These are phyloP conservation scores for Ceriops tagal DNA, from an alignment of 345 rosid species.

Conservation along the genomic window DNA sequence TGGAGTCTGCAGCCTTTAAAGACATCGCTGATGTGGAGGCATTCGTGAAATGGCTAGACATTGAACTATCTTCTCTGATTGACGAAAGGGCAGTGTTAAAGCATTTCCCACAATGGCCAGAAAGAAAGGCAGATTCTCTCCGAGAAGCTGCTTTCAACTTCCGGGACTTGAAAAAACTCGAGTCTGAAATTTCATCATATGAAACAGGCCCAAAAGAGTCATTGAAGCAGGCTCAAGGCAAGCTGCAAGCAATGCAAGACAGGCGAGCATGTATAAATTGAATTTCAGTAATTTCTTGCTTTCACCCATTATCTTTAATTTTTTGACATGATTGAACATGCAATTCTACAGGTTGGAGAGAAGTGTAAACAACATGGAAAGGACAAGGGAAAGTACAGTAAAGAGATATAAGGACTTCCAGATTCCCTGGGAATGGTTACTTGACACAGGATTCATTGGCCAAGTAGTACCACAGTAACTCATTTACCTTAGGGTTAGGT, in stretches of 20 bases:
- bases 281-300: slow-evolving; percentile 18
- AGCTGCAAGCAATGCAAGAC: slow-evolving; percentile 77
- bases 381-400: slow-evolving; percentile 49
- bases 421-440: slow-evolving; percentile 96
- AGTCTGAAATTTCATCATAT: slow-evolving; percentile 55
- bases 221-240: slow-evolving; percentile 39
- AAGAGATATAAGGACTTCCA: slow-evolving; percentile 74
- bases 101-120: slow-evolving; percentile 93
- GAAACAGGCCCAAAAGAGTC: slow-evolving; percentile 55
- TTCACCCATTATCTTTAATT: neutral
- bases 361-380: slow-evolving; percentile 54
- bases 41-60: slow-evolving; percentile 79
- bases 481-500: neutral
- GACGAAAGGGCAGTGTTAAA: slow-evolving; percentile 96
- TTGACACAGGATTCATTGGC: slow-evolving; percentile 65
- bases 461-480: slow-evolving; percentile 52
- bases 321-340: slow-evolving; percentile 21
- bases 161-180: slow-evolving; percentile 56
- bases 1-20: slow-evolving; percentile 55
- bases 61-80: slow-evolving; percentile 64
- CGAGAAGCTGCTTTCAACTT: slow-evolving; percentile 81
- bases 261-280: slow-evolving; percentile 78
- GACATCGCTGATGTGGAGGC: slow-evolving; percentile 69
- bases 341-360: slow-evolving; percentile 65
- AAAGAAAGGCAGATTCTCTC: slow-evolving; percentile 73